A percentile compares a stretch with the other conserved stretches of the same genome.
phyloP scores from a whole-genome alignment of 306 rosid genomes.

The Malus fusca region DNA sequence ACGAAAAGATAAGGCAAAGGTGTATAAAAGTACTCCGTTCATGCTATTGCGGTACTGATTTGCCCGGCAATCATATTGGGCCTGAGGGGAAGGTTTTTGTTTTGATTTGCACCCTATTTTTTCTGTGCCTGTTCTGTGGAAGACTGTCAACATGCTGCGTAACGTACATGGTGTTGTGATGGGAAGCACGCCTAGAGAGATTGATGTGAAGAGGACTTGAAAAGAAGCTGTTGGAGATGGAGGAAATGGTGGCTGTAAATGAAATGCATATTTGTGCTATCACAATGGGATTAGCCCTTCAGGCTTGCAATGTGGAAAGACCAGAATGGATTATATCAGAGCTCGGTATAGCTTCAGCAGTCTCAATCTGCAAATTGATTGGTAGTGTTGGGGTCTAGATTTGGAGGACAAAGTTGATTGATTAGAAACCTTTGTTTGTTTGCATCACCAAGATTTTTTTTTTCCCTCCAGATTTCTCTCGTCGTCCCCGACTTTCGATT shows the following conservation, averaged over 20 bases:
- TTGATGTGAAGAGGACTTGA: constrained; percentile 56
- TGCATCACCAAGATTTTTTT: neutral
- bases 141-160: constrained; percentile 53
- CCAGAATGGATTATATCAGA: constrained; percentile 56
- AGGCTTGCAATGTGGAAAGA: constrained; percentile 67
- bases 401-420: constrained; percentile 2
- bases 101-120: constrained; percentile 59
- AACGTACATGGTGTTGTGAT: constrained; percentile 60
- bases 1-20: constrained; percentile 31
- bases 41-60: constrained; percentile 69
- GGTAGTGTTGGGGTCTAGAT: constrained; percentile 15
- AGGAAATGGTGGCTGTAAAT: constrained; percentile 62
- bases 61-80: constrained; percentile 70
- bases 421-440: too few species aligned
- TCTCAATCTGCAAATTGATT: constrained; percentile 69
- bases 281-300: constrained; percentile 55
- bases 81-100: constrained; percentile 64
- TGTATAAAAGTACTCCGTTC: constrained; percentile 59
- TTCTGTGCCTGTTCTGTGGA: constrained; percentile 52
- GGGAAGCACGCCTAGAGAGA: constrained; percentile 75
- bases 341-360: constrained; percentile 66
- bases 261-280: constrained; percentile 77
- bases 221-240: constrained; percentile 53
- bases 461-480: neutral
- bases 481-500: neutral